These are phyloP conservation scores for Apiospora marii DNA, from an alignment of 2,329 filamentous ascomycete species.

Conservation along the genomic window DNA sequence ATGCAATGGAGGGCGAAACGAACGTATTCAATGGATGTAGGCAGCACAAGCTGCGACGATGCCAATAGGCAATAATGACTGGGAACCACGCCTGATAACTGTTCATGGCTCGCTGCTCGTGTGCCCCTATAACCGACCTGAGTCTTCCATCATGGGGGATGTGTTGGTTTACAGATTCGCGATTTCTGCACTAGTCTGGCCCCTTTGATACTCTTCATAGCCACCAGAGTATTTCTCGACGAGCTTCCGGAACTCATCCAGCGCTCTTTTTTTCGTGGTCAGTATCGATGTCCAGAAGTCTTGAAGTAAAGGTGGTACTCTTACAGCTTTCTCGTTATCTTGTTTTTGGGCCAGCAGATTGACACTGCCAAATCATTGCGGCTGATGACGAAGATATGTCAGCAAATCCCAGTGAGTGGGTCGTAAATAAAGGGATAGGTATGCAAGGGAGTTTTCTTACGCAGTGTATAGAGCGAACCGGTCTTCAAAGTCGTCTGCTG, in stretches of 20 bases:
- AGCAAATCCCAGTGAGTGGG: background rate
- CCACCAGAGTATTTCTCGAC: background rate
- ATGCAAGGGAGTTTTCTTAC: background rate
- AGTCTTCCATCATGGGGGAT: too few species aligned
- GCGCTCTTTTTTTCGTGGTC: background rate
- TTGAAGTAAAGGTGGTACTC: background rate
- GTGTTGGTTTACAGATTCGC: too few species aligned
- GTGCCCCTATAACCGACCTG: too few species aligned
- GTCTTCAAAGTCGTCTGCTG: background rate
- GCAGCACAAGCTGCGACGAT: too few species aligned
- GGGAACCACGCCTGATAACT: too few species aligned
- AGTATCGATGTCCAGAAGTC: background rate
- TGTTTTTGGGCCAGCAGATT: background rate
- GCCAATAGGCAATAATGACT: background rate
- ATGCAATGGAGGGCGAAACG: background rate
- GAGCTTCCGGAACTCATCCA: background rate
- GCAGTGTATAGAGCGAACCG: background rate
- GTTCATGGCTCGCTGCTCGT: too few species aligned
- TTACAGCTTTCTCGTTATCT: background rate
- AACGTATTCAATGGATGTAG: background rate
- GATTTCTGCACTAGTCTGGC: background rate
- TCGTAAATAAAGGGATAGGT: background rate
- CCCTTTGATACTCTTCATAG: background rate
- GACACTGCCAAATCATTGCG: background rate
- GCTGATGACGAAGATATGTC: background rate